phyloP scores from a whole-genome alignment of 331 rosid genomes.

The Erythrophleum ivorense region DNA sequence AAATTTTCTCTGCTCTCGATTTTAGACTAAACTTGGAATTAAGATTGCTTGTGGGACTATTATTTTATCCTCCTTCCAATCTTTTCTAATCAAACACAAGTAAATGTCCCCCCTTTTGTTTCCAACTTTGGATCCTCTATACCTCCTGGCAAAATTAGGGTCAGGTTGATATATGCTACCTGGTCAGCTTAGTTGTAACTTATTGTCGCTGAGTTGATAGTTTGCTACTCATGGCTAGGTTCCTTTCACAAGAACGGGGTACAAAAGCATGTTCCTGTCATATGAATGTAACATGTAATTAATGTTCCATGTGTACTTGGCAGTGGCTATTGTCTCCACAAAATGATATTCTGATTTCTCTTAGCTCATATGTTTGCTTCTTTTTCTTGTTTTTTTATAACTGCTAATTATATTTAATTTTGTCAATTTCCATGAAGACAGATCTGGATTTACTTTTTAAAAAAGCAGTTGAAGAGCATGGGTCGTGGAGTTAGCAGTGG shows the following conservation, averaged over 20 bases:
- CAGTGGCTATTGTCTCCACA: conserved; percentile 8
- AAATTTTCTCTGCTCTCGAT: background rate
- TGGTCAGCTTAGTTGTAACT: background rate
- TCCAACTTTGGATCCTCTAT: background rate
- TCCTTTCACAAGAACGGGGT: background rate
- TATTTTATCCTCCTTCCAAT: background rate
- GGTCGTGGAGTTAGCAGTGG: conserved; percentile 99
- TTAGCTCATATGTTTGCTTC: background rate
- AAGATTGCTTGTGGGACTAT: background rate
- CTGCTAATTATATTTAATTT: conserved; percentile 28
- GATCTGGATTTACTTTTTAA: conserved; percentile 34
- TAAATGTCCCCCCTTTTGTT: background rate
- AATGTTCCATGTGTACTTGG: background rate
- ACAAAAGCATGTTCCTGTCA: conserved; percentile 14
- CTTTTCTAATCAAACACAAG: background rate
- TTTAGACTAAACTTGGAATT: background rate
- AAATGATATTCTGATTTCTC: background rate
- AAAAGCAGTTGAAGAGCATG: conserved; percentile 57
- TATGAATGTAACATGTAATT: conserved; percentile 18
- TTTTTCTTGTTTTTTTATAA: background rate
- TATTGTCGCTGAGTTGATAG: background rate
- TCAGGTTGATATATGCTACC: conserved; percentile 18
- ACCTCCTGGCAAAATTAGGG: conserved; percentile 12
- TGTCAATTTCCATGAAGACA: conserved; percentile 31
- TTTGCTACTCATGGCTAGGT: background rate